Base-by-base conservation (phyloP, 352 stramenopile genomes). In the Globisporangium cederbergense region DNA sequence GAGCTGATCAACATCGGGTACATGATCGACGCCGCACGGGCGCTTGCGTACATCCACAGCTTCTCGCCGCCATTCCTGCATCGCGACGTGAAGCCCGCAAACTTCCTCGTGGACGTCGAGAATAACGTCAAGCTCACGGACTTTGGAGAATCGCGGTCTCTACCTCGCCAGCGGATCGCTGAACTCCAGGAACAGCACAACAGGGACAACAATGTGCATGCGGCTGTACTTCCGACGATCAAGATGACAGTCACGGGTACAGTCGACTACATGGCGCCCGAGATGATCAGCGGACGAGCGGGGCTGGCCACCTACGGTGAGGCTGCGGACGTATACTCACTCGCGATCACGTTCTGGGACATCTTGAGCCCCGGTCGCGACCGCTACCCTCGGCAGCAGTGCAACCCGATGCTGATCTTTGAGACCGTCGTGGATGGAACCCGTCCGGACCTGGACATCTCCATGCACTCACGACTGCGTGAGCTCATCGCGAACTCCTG, bases 201-300 rank as follows among this genome's bases (percentile, higher is more conserved):
- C 1, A 28, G 9, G 11, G 46, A 42, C 20, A 43, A 18, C 20
- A 56, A 57, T 14, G 45, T 49, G 2, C 45, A 56, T 2, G 32
- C 46, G 18, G 25, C 11, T 20, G 43, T 45, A 6, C 56, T 60
- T 8, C 52, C 52, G 32, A 58, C 36, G 32, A 67, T 77, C 18
- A 80, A 80, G 49, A 88, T 88, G 78, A 83, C 77, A 4, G 81
- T 93, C 50, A 81, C 76, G 2, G 85, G 85, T 10, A 93, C 85
- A 2, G 78, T 90, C 28, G 70, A 75, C 60, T 91, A 90, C 70
- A 93, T 93, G 82, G 72, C 84, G 18, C 84, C 84, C 1, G 84
- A 93, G 60, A 71, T 93, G 70, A 86, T 93, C 60, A 64, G 64
- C 25, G 70, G 78, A 34, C 65, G 76, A 28, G 74, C 70, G 25